A percentile compares a stretch with the other conserved stretches of the same genome.
Conservation (phyloP, 305 asterid species). For the Fraxinus sp. region DNA sequence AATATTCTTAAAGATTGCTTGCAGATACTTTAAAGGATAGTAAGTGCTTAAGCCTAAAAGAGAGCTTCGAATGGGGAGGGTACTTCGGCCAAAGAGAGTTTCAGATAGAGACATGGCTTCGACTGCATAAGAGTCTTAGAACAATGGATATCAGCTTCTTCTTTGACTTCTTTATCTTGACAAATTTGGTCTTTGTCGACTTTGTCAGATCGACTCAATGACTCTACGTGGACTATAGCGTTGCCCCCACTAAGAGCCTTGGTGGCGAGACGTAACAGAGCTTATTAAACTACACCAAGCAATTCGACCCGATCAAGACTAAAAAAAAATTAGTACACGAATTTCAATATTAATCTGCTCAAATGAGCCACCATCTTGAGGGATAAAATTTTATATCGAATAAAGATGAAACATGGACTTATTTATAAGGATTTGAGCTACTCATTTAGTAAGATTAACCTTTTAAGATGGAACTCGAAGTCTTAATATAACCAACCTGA, state of each 20-base stretch:
- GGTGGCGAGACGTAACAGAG: background rate
- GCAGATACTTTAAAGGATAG: background rate
- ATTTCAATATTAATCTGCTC: background rate
- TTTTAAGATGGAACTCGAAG: background rate
- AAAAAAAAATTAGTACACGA: background rate
- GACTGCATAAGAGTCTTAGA: background rate
- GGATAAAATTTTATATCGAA: background rate
- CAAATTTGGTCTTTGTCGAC: background rate
- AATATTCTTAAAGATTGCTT: too few species aligned
- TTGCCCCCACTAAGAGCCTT: background rate
- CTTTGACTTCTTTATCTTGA: background rate
- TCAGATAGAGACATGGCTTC: background rate
- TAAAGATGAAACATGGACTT: background rate
- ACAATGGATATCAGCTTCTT: background rate
- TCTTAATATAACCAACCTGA: constrained; percentile 36
- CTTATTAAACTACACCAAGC: background rate
- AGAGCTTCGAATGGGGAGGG: too few species aligned
- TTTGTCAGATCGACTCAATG: too few species aligned
- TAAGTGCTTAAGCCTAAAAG: background rate
- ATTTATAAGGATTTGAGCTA: background rate
- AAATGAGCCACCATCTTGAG: background rate
- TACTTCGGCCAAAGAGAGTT: background rate
- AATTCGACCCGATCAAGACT: background rate
- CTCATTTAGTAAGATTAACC: too few species aligned
- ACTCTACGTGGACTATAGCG: background rate